Conservation (phyloP, 1,284 basidiomycete species). For the Kwoniella shivajii region DNA sequence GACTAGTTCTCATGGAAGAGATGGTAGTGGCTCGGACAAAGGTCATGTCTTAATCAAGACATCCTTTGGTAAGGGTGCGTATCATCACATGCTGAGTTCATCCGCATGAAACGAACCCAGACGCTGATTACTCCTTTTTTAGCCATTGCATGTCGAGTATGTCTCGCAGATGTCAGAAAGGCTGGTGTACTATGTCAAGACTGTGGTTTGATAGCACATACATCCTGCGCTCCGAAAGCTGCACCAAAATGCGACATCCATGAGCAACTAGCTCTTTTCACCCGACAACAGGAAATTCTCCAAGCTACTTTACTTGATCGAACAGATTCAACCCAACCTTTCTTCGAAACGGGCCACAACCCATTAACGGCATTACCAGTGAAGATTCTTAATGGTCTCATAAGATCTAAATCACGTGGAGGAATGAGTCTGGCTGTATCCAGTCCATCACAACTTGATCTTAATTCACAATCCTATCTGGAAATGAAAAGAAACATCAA, state of each 20-base stretch:
- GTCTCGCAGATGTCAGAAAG: constrained; percentile 77
- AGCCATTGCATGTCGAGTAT: constrained; percentile 88
- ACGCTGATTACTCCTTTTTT: constrained; percentile 6
- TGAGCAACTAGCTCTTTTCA: constrained; percentile 38
- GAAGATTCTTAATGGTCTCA: constrained; percentile 25
- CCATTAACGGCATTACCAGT: constrained; percentile 19
- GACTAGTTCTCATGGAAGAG: constrained; percentile 53
- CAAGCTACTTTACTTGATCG: constrained; percentile 18
- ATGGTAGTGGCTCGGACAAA: constrained; percentile 53
- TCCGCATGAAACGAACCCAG: constrained; percentile 21
- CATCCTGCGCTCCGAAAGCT: constrained; percentile 72
- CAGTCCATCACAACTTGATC: constrained; percentile 12
- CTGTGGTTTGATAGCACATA: constrained; percentile 85
- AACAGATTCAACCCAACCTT: constrained; percentile 16
- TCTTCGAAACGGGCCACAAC: constrained; percentile 8
- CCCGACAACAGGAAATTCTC: constrained; percentile 33
- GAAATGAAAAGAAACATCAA: not conserved
- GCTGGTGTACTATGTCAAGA: constrained; percentile 83
- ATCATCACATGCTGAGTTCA: constrained; percentile 9
- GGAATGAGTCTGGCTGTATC: constrained; percentile 4
- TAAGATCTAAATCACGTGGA: constrained; percentile 20
- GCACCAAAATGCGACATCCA: constrained; percentile 76
- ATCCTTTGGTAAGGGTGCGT: constrained; percentile 84
- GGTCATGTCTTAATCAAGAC: constrained; percentile 88
- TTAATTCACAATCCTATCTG: not conserved